phyloP scores from a whole-genome alignment of 176 grass and related monocot species.

The Oryza meridionalis region DNA sequence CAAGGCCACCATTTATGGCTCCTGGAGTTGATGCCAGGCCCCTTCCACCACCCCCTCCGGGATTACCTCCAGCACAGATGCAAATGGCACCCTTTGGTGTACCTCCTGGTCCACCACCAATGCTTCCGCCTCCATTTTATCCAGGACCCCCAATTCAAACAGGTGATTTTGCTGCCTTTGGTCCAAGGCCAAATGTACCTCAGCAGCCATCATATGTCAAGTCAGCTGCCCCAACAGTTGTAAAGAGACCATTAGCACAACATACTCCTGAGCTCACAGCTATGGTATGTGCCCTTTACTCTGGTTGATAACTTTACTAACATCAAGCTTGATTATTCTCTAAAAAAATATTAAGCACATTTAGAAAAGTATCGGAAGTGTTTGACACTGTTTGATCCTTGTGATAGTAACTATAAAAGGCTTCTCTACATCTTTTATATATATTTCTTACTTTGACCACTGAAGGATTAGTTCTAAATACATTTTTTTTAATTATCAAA shows the following conservation, averaged over 20 bases:
- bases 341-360: constrained; percentile 8
- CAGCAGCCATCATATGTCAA: constrained; percentile 98
- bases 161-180: constrained; percentile 64
- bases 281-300: constrained; percentile 70
- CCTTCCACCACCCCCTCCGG: constrained; percentile 71
- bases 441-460: background rate
- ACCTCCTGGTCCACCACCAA: constrained; percentile 70
- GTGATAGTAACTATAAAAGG: background rate
- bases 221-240: constrained; percentile 91
- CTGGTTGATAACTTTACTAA: background rate
- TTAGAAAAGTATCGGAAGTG: background rate
- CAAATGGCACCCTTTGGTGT: constrained; percentile 67
- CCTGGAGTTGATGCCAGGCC: constrained; percentile 65
- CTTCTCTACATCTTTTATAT: background rate
- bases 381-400: background rate
- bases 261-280: constrained; percentile 94
- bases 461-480: background rate
- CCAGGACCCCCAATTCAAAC: constrained; percentile 53
- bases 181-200: constrained; percentile 63
- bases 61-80: constrained; percentile 67
- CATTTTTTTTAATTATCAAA: background rate
- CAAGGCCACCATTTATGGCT: constrained; percentile 65
- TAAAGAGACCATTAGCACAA: constrained; percentile 96
- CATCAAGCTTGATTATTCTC: constrained; percentile 20
- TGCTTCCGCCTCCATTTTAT: constrained; percentile 57